Evolutionary conservation across 768 basidiomycete species (phyloP), one percentile per base, ranked within the genome.

Genomic region (Agrocybe chaxingu): DNA sequence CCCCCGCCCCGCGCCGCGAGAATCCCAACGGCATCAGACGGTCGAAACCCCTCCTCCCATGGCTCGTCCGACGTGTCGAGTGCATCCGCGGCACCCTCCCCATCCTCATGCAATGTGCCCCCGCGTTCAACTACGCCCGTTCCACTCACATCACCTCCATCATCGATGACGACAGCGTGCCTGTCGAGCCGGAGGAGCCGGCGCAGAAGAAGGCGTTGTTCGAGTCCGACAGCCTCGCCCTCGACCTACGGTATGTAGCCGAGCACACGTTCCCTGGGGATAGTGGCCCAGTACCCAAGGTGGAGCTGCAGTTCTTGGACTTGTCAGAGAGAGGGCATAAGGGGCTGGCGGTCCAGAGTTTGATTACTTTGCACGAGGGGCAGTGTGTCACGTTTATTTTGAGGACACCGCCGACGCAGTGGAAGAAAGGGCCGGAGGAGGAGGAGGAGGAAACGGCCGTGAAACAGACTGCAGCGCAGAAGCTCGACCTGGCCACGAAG

Each of bases 121-220:
- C 96, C 0, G 96, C 94, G 0, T 99, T 99, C 81, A 87, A 97
- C 67, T 99, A 99, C 60, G 94, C 92, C 0, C 78, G 88, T 9
- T 78, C 84, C 42, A 43, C 73, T 2, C 96, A 98, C 66, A 79
- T 74, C 7, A 87, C 88, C 1, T 64, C 74, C 29, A 72, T 83
- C 56, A 56, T 82, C 47, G 61, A 70, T 12, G 82, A 85, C 59
- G 68, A 70, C 34, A 54, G 53, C 24, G 40, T 55, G 3, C 52
- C 53, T 4, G 16, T 6, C 8, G 38, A 42, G 13, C 35, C 44
- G 1, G 39, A 48, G 42, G 51, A 53, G 4, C 54, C 56, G 8
- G 50, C 59, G 5, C 82, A 82, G 41, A 66, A 77, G 35, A 89
- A 84, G 53, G 87, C 74, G 0, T 48, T 84, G 4, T 92, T 91